Evolutionary conservation across 179 eudicot species (phyloP).

Genomic region (Nepenthes alata): DNA sequence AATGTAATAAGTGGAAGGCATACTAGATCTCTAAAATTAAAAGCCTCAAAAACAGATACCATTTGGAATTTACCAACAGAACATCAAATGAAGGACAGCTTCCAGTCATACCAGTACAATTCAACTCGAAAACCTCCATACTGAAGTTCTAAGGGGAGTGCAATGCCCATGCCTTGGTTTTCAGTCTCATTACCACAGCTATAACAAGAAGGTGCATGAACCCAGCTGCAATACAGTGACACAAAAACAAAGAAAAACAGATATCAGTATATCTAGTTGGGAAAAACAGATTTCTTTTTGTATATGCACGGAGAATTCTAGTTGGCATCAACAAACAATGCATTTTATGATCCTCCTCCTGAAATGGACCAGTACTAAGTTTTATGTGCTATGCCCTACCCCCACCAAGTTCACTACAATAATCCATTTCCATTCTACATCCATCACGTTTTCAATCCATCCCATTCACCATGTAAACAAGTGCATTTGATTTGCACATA

Average conservation of each 20-base stretch:
- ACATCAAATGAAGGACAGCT: neutral
- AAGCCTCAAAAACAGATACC: neutral
- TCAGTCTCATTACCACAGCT: constrained; percentile 61
- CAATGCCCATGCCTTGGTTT: constrained; percentile 52
- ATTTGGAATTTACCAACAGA: neutral
- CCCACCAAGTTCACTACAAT: no score
- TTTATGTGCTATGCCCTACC: no score
- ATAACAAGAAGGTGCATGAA: constrained; percentile 74
- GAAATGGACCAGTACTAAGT: no score
- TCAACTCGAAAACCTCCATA: constrained; percentile 80
- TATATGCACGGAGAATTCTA: neutral
- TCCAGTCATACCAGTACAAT: constrained; percentile 58
- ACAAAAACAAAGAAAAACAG: neutral
- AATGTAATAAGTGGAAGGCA: neutral
- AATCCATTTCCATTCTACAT: no score
- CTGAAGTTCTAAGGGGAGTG: constrained; percentile 51
- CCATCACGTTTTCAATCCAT: no score
- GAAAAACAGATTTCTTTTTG: neutral
- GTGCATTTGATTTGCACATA: no score
- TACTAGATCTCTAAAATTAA: neutral
- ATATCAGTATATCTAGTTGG: neutral
- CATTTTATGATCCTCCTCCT: neutral
- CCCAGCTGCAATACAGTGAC: constrained; percentile 52
- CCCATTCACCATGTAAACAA: no score
- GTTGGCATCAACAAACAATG: neutral